Conservation (phyloP, 441 rosid genomes). For the Erodium moschatum region DNA sequence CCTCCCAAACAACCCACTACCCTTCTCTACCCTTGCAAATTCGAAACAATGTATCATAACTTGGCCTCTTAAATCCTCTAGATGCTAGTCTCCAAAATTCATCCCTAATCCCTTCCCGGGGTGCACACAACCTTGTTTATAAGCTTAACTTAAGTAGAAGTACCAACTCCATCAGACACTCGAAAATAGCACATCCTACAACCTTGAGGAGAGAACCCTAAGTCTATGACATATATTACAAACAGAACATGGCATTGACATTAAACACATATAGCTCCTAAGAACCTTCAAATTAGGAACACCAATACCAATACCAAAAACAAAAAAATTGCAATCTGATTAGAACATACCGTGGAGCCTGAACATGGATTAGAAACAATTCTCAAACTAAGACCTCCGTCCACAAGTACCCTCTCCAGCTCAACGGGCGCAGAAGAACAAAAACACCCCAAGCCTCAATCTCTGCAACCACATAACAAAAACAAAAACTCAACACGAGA, state of each 20-base stretch:
- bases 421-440: neutral
- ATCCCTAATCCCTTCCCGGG: neutral
- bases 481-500: too few species aligned
- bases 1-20: too few species aligned
- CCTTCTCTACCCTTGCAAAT: neutral
- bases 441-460: neutral
- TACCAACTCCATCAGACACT: too few species aligned
- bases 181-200: too few species aligned
- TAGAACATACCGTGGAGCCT: neutral
- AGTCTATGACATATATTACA: too few species aligned
- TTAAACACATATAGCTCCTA: neutral
- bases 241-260: neutral
- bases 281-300: neutral
- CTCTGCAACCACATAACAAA: neutral
- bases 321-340: neutral
- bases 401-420: too few species aligned
- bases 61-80: neutral
- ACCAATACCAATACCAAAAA: too few species aligned
- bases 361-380: neutral
- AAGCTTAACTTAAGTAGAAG: neutral
- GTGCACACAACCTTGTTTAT: too few species aligned
- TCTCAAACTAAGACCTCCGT: neutral
- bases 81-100: neutral
- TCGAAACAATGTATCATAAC: neutral
- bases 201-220: too few species aligned